phyloP scores from a whole-genome alignment of 2,329 filamentous ascomycete genomes.

The Coniochaeta pulveracea region DNA sequence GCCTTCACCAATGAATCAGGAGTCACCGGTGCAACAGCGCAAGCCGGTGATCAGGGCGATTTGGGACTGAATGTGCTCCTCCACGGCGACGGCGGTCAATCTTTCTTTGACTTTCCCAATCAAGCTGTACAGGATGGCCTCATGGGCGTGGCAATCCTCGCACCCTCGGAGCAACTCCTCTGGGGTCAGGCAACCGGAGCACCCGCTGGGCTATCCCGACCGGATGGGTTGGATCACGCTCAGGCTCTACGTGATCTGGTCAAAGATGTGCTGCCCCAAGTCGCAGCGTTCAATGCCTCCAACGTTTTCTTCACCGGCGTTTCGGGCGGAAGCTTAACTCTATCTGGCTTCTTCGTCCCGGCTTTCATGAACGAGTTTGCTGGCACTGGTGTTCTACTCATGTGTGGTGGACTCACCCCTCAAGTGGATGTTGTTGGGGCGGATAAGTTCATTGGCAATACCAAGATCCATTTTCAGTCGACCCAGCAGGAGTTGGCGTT shows the following conservation, averaged over 20 bases:
- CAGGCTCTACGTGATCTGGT: constrained; percentile 43
- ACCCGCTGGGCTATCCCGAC: constrained; percentile 36
- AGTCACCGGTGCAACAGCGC: constrained; percentile 30
- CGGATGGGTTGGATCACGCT: constrained; percentile 43
- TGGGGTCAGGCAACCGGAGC: constrained; percentile 50
- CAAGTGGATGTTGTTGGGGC: constrained; percentile 37
- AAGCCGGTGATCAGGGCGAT: constrained; percentile 17
- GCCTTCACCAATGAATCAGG: constrained; percentile 38
- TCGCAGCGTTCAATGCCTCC: constrained; percentile 39
- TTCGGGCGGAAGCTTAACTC: constrained; percentile 39
- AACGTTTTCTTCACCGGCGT: constrained; percentile 48
- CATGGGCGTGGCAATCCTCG: constrained; percentile 40
- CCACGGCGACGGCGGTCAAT: constrained; percentile 48
- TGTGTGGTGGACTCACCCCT: constrained; percentile 41
- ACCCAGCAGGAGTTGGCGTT: constrained; percentile 36
- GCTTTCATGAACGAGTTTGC: constrained; percentile 39
- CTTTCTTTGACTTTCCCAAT: constrained; percentile 47
- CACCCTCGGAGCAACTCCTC: constrained; percentile 36
- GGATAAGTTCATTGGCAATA: constrained; percentile 25
- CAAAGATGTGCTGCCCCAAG: constrained; percentile 33
- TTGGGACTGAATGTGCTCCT: constrained; percentile 45
- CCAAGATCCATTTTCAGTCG: constrained; percentile 44
- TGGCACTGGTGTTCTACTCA: constrained; percentile 39
- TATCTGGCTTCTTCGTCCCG: constrained; percentile 47
- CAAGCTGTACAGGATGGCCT: constrained; percentile 37